Evolutionary conservation across 306 rosid genomes (phyloP).

Genomic region (Echinosophora koreensis): DNA sequence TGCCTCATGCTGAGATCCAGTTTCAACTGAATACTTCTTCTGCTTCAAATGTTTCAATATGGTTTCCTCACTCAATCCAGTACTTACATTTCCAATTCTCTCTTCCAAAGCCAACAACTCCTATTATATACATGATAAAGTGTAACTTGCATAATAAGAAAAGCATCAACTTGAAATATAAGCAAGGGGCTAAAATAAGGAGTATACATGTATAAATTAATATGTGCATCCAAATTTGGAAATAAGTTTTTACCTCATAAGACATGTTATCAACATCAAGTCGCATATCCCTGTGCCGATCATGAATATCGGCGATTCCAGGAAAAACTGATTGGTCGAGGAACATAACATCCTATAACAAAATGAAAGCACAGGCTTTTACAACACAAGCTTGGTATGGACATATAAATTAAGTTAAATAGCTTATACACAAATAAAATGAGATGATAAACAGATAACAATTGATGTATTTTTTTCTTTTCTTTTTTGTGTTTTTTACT

Average conservation of each 20-base stretch:
- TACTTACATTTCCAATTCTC: constrained; percentile 93
- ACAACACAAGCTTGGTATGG: constrained; percentile 14
- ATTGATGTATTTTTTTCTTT: too few species aligned
- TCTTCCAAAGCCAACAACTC: constrained; percentile 95
- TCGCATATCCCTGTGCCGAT: constrained; percentile 95
- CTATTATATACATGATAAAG: constrained; percentile 48
- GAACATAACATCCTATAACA: constrained; percentile 89
- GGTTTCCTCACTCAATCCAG: constrained; percentile 85
- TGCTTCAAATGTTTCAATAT: constrained; percentile 64
- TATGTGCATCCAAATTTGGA: constrained; percentile 3
- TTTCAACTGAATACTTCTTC: constrained; percentile 55
- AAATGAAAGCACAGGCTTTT: constrained; percentile 44
- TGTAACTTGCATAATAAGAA: neutral
- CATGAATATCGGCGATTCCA: constrained; percentile 91
- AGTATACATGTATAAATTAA: neutral
- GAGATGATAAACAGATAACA: constrained; percentile 21
- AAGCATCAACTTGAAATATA: constrained; percentile 4
- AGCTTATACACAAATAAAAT: constrained; percentile 18
- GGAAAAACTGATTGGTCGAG: constrained; percentile 85
- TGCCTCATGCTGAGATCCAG: constrained; percentile 57
- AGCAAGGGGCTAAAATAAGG: neutral
- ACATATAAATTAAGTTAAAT: constrained; percentile 9
- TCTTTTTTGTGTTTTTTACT: neutral
- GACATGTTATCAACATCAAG: constrained; percentile 99
- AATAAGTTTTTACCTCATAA: constrained; percentile 74